These are phyloP conservation scores for Myxozyma monticola DNA, from an alignment of 805 yeast species.

Conservation along the genomic window DNA sequence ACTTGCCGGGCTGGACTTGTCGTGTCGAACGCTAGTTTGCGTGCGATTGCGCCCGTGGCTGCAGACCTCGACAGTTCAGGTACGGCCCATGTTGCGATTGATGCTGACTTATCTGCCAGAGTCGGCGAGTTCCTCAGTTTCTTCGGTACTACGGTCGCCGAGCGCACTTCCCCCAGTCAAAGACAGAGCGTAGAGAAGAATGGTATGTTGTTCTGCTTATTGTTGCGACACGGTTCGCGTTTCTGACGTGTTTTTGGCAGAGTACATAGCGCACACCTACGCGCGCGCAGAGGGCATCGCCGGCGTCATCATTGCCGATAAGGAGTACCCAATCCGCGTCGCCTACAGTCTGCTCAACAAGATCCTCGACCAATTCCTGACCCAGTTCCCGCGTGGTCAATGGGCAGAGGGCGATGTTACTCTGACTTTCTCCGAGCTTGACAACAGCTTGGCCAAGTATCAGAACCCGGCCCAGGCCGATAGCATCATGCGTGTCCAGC, in stretches of 20 bases:
- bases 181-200: conserved; percentile 91
- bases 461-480: conserved; percentile 98
- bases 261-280: conserved; percentile 88
- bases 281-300: conserved; percentile 87
- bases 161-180: conserved; percentile 83
- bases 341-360: conserved; percentile 92
- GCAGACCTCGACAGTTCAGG: too few species aligned
- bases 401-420: conserved; percentile 49
- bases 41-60: not conserved
- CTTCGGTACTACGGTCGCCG: conserved; percentile 85
- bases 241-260: conserved; percentile 19
- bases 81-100: not conserved
- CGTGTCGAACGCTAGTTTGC: not conserved
- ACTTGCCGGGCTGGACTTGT: too few species aligned
- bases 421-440: conserved; percentile 59
- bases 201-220: conserved; percentile 2
- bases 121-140: conserved; percentile 94
- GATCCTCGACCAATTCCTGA: conserved; percentile 82
- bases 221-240: not conserved
- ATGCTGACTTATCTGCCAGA: conserved; percentile 36
- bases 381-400: conserved; percentile 71
- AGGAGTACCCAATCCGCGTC: conserved; percentile 95
- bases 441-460: conserved; percentile 71
- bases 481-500: conserved; percentile 94
- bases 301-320: conserved; percentile 89